phyloP scores from a whole-genome alignment of 2,329 filamentous ascomycete genomes.

The Leptosphaerulina australis region DNA sequence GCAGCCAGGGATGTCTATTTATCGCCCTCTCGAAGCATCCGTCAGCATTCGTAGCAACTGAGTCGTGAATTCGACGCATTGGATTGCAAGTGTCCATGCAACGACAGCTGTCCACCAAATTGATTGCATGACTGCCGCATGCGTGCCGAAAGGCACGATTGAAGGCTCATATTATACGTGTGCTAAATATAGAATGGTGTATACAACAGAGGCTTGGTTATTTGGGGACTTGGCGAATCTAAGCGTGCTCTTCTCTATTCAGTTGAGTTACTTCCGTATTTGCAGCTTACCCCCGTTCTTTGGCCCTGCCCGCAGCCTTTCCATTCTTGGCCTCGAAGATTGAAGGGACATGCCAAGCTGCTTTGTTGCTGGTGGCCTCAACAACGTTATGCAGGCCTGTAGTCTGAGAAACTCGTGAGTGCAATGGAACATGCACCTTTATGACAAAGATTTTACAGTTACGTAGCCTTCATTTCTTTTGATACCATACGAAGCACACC shows the following conservation, averaged over 20 bases:
- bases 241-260: slow-evolving; percentile 19
- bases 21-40: too few species aligned
- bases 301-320: slow-evolving; percentile 47
- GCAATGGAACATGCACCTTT: slow-evolving; percentile 42
- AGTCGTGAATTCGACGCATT: too few species aligned
- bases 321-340: slow-evolving; percentile 48
- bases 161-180: too few species aligned
- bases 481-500: slow-evolving; percentile 48
- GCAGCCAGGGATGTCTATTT: too few species aligned
- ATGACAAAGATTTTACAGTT: slow-evolving; percentile 45
- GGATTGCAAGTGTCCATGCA: too few species aligned
- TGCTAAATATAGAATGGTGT: too few species aligned
- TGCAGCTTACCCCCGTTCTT: slow-evolving; percentile 47
- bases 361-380: slow-evolving; percentile 38
- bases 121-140: too few species aligned
- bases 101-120: too few species aligned
- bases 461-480: slow-evolving; percentile 42
- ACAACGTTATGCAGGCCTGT: slow-evolving; percentile 48
- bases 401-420: slow-evolving; percentile 49
- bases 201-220: too few species aligned
- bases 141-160: too few species aligned
- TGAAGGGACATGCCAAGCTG: slow-evolving; percentile 48
- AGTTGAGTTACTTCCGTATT: slow-evolving; percentile 25
- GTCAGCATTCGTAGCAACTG: too few species aligned
- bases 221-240: too few species aligned